Percentiles rank a stretch among this genome's conserved stretches.
Conservation (phyloP, 1,284 basidiomycete species). For the Uromyces viciae-fabae region DNA sequence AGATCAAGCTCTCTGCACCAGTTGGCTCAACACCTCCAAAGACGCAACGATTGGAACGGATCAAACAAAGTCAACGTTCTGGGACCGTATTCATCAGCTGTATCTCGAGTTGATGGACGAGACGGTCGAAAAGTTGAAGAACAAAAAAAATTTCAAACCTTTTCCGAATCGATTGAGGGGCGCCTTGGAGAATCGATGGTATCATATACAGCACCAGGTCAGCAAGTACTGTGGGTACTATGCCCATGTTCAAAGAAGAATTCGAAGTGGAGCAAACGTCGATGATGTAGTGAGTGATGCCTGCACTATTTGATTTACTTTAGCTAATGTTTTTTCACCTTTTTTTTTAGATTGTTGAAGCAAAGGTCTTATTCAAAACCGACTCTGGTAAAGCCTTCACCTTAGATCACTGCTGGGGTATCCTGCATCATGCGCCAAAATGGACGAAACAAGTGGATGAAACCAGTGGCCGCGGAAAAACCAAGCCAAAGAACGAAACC, state of each 20-base stretch:
- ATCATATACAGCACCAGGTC: not conserved
- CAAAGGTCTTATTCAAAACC: not conserved
- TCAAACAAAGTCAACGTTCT: not conserved
- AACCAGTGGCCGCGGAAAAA: not conserved
- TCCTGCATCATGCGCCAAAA: not conserved
- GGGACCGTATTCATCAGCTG: not conserved
- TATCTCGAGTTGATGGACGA: not conserved
- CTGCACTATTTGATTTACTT: not conserved
- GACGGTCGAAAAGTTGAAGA: not conserved
- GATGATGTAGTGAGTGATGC: not conserved
- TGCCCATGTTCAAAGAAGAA: not conserved
- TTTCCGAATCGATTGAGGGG: not conserved
- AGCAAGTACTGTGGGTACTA: not conserved
- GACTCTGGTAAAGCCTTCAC: not conserved
- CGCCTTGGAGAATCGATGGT: not conserved
- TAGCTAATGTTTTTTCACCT: not conserved
- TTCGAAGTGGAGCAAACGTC: not conserved
- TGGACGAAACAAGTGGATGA: not conserved
- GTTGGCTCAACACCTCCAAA: not conserved
- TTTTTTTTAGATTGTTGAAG: not conserved
- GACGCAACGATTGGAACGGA: not conserved
- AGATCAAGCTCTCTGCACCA: not conserved
- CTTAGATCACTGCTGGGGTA: not conserved
- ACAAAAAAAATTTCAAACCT: not conserved
- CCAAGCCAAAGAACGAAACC: not conserved